Evolutionary conservation across 1,284 basidiomycete genomes (phyloP), one percentile per base, ranked within the genome.

Genomic region (Gomphus bonarii): DNA sequence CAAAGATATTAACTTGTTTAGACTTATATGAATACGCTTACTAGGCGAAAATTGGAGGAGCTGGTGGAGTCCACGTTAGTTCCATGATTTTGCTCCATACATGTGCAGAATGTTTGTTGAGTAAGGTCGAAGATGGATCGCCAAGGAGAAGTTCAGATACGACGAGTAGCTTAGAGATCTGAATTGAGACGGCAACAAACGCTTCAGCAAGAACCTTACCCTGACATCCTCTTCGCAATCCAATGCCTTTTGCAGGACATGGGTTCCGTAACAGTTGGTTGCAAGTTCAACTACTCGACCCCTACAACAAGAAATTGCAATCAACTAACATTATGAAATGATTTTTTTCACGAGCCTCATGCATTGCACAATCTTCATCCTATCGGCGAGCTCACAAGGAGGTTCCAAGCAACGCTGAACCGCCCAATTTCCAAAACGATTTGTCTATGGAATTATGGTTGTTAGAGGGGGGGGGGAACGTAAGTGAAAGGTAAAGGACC

Each of bases 81-180:
- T 90, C 86, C 86, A 89, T 89, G 61, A 89, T 87, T 85, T 90
- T 90, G 70, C 85, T 88, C 88, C 88, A 90, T 20, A 90, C 88
- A 67, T 90, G 88, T 56, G 86, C 88, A 1, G 88, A 88, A 67
- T 91, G 88, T 67, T 91, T 91, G 67, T 91, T 91, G 11, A 90
- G 83, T 22, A 91, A 73, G 6, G 88, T 91, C 66, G 87, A 79
- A 1, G 86, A 85, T 9, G 88, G 87, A 65, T 90, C 88, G 1
- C 86, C 85, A 18, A 83, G 75, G 38, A 91, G 76, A 38, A 91
- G 76, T 67, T 91, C 88, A 1, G 85, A 85, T 31, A 91, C 88
- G 59, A 91, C 88, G 55, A 88, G 68, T 33, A 90, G 69, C 43
- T 66, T 40, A n/a, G 40, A 11, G 6, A 36, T 44, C 18, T 28